Evolutionary conservation across 768 basidiomycete genomes (phyloP), one percentile per base, ranked within the genome.

Genomic region (Dacryopinax primogenitus): DNA sequence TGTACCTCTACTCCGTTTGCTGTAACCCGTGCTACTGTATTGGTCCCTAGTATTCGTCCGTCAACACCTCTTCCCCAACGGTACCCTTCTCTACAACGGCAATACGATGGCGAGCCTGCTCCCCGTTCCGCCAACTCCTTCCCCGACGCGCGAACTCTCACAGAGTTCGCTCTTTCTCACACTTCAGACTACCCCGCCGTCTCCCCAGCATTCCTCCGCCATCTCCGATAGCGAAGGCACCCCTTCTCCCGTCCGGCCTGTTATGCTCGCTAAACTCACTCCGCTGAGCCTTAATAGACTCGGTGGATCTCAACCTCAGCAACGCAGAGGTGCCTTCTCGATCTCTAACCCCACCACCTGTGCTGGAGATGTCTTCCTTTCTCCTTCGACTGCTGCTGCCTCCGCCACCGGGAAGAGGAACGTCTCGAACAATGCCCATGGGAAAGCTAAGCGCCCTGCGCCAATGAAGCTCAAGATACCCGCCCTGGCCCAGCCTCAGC

Each of bases 391-490:
- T 6, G 4, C 21, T 18, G 4, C 51, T 9, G 26, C 51, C 3
- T 26, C 51, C 26, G 15, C 51, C 26, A 26, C 6, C 41, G 41
- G 4, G 51, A 58, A 58, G 26, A 32, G 4, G 4, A 26, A 58
- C 32, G 51, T 11, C 9, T n/a, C n/a, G n/a, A n/a, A n/a, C n/a
- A 18, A 11, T 13, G 51, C 26, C 7, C 26, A 7, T 6, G 51
- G 51, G 4, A 58, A 58, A 30, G 51, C 26, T 9, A 58, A 58
- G 51, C 23, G 51, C 26, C 51, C 51, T 15, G 30, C 30, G 51
- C 51, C 51, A 30, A 58, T 58, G 51, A 58, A 58, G 51, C 51
- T 58, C 51, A 58, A 58, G 51, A 58, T 58, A 23, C 51, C 51
- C 30, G 30, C 51, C 4, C 51, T 58, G 9, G 51, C 51, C 26